phyloP scores from a whole-genome alignment of 2,329 filamentous ascomycete species.

The Chaetoscypha palmicola region DNA sequence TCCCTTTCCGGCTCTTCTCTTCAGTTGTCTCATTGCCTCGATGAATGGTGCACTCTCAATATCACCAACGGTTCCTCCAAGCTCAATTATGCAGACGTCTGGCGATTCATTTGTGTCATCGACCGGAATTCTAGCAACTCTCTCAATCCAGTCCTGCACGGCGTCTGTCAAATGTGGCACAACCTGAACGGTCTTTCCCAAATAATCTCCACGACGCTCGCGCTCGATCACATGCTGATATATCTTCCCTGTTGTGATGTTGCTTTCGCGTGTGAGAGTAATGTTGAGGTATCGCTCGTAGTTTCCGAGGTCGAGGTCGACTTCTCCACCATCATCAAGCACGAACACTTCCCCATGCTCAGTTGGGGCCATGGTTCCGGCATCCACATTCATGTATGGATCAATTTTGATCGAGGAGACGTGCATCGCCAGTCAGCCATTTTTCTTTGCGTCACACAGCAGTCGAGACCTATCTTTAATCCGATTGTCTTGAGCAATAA shows the following conservation, averaged over 20 bases:
- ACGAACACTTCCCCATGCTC: slow-evolving; percentile 89
- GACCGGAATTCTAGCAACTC: slow-evolving; percentile 77
- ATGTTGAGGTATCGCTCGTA: slow-evolving; percentile 78
- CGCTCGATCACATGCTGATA: slow-evolving; percentile 82
- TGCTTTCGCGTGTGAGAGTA: slow-evolving; percentile 77
- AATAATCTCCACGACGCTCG: slow-evolving; percentile 55
- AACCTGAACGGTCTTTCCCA: slow-evolving; percentile 83
- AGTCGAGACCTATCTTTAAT: slow-evolving; percentile 57
- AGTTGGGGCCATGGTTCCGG: slow-evolving; percentile 56
- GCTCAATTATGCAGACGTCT: slow-evolving; percentile 83
- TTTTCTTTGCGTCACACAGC: slow-evolving; percentile 4
- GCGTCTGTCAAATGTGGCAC: slow-evolving; percentile 89
- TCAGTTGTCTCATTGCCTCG: slow-evolving; percentile 75
- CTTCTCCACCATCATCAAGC: slow-evolving; percentile 72
- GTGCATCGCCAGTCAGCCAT: slow-evolving; percentile 34
- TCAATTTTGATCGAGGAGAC: slow-evolving; percentile 65
- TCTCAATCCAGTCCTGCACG: slow-evolving; percentile 87
- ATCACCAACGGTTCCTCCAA: slow-evolving; percentile 66
- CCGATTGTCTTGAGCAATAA: slow-evolving; percentile 74
- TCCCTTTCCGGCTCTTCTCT: slow-evolving; percentile 61
- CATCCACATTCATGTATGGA: slow-evolving; percentile 70
- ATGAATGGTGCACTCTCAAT: slow-evolving; percentile 86
- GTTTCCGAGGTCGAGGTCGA: slow-evolving; percentile 68
- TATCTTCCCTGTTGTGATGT: slow-evolving; percentile 97
- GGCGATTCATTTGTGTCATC: slow-evolving; percentile 77